Evolutionary conservation across 2,329 filamentous ascomycete genomes (phyloP), one percentile per base, ranked within the genome.

Genomic region (Fusarium anthophilum): DNA sequence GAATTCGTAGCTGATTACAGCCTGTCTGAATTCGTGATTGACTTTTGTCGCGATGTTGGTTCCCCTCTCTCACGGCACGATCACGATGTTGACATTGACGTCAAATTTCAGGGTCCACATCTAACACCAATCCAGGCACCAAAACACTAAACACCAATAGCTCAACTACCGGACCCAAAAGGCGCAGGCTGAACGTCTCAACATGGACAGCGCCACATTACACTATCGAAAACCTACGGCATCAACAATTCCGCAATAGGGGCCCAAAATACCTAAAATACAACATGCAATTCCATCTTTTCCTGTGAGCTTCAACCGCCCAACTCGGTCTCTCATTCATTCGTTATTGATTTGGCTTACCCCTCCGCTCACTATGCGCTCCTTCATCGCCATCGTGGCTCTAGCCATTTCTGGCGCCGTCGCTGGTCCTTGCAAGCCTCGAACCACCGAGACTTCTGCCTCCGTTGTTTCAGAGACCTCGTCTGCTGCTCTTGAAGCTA

Each of bases 341-440:
- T 73, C 41, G 38, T 56, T 69, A 7, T 41, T 43, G 11, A 11
- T 60, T 57, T 48, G 60, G 48, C 24, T 35, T 32, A 37, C 11
- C 53, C 38, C 20, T 9, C 12, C 63, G 45, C 26, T 73, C 60
- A 51, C 37, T 50, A 75, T 75, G 72, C 72, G 69, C 56, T 75
- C 72, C 10, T 56, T 70, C 32, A 48, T 72, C 35, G 62, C 61
- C 8, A 53, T 75, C 26, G 69, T 57, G n/a, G 72, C 72, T 32
- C 43, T 75, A 26, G 72, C 72, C 45, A 58, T 75, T 39, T 58
- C 72, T 3, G 73, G 64, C 18, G 50, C 45, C 18, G 45, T 75
- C 12, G 72, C 72, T 24, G 50, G 72, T 24, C 64, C 50, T 18
- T 75, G 72, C 15, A 69, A 69, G 45, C 72, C 72, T 30, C 55